These are phyloP conservation scores for Tranzscheliella williamsii DNA, from an alignment of 1,284 basidiomycete species.

Conservation along the genomic window DNA sequence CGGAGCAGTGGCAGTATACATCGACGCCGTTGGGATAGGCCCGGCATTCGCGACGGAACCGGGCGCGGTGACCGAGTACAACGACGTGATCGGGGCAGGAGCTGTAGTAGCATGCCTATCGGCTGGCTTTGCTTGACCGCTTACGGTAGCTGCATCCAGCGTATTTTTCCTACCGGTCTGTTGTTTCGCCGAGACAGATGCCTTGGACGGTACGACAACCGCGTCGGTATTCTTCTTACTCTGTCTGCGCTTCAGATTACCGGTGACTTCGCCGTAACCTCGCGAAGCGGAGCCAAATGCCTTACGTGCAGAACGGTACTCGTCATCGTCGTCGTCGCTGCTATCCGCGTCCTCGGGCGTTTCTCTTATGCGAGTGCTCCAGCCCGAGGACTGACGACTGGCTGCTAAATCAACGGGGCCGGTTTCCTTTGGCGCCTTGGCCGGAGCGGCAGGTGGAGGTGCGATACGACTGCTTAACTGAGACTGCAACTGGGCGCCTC, in stretches of 20 bases:
- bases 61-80: conserved; percentile 29
- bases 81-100: conserved; percentile 25
- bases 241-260: conserved; percentile 26
- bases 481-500: conserved; percentile 21
- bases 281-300: conserved; percentile 51
- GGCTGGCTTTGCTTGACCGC: no score
- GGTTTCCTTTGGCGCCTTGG: conserved; percentile 23
- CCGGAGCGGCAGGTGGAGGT: conserved; percentile 38
- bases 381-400: conserved; percentile 34
- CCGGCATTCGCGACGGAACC: conserved; percentile 7
- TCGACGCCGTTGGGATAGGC: conserved; percentile 8
- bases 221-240: conserved; percentile 22
- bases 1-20: conserved; percentile 29
- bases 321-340: conserved; percentile 50
- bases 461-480: conserved; percentile 45
- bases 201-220: conserved; percentile 25
- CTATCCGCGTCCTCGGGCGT: conserved; percentile 14
- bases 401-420: conserved; percentile 33
- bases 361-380: conserved; percentile 51
- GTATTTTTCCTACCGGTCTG: no score
- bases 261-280: conserved; percentile 48
- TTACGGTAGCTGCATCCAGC: no score
- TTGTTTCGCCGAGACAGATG: no score
- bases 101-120: conserved; percentile 25
- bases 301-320: conserved; percentile 48